Evolutionary conservation across 2,329 filamentous ascomycete genomes (phyloP), one percentile per base, ranked within the genome.

Genomic region (Phaeosphaeria sp.): DNA sequence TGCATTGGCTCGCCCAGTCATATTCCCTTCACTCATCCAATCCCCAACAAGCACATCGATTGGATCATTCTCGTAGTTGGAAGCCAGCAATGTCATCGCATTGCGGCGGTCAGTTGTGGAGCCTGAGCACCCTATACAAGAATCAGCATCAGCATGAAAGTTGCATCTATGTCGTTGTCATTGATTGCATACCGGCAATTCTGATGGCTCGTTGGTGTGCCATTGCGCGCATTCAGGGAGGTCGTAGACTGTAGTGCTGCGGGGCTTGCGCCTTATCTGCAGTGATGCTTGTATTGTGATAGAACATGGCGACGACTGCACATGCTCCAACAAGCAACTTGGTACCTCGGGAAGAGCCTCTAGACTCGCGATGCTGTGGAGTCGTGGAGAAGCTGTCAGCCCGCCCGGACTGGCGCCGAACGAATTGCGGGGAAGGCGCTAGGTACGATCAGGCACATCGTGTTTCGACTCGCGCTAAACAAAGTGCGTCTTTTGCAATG

Each of bases 31-130:
- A 30, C 65, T 68, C 69, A 74, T 71, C 71, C 70, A 73, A 23
- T 73, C 72, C 10, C 72, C 72, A 1, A 67, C 69, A 7, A 74
- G 62, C 15, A 76, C 71, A 55, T 76, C 71, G 21, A 76, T 65
- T 0, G 71, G 68, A 23, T 75, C 72, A 20, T 66, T 63, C 7
- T 60, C 57, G 27, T 66, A 65, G 46, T 73, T 72, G 4, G 64
- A 64, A 7, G 73, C 70, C 13, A 75, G 60, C 21, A 69, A 46
- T 9, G 54, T 55, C 67, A 76, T 74, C 5, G 72, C 72, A 65
- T 71, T 65, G 55, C 72, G 72, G 44, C 73, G 67, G 49, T 75
- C 72, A 7, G 64, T 69, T 6, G 69, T 66, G 25, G 71, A 72
- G 51, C 72, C 73, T 33, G 71, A 74, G 56, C 69, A 72, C 60